A percentile compares a stretch with the other conserved stretches of the same genome.
These are phyloP conservation scores for Sphenostylis stenocarpa DNA, from an alignment of 306 rosid genomes.

Conservation along the genomic window DNA sequence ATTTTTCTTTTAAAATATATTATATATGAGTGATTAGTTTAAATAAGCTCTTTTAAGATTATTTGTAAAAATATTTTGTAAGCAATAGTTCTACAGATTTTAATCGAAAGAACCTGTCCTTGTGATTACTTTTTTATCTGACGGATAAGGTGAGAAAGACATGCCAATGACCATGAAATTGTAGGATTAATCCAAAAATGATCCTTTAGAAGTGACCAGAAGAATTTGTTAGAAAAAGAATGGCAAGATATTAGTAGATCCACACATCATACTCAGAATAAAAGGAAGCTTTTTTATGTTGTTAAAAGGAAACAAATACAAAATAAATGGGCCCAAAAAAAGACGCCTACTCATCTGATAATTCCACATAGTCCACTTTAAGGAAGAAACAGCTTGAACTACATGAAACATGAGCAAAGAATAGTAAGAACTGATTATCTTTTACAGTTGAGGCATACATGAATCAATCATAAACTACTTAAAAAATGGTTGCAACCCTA, in stretches of 20 bases:
- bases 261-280: neutral
- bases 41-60: neutral
- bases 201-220: neutral
- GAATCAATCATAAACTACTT: constrained; percentile 32
- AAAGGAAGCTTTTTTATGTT: neutral
- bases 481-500: constrained; percentile 35
- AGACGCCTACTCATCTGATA: constrained; percentile 44
- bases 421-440: constrained; percentile 39
- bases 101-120: neutral
- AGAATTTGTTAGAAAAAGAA: neutral
- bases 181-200: neutral
- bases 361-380: constrained; percentile 32
- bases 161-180: neutral
- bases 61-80: neutral
- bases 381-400: constrained; percentile 30
- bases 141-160: neutral
- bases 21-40: no score
- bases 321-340: constrained; percentile 8
- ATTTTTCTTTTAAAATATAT: no score
- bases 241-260: neutral
- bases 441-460: constrained; percentile 35
- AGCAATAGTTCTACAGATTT: neutral
- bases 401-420: constrained; percentile 40
- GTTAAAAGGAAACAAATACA: neutral
- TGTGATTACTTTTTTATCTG: neutral